Percentiles rank a stretch among this genome's conserved stretches.
phyloP scores from a whole-genome alignment of 2,329 filamentous ascomycete genomes.

The Bretziella fagacearum region DNA sequence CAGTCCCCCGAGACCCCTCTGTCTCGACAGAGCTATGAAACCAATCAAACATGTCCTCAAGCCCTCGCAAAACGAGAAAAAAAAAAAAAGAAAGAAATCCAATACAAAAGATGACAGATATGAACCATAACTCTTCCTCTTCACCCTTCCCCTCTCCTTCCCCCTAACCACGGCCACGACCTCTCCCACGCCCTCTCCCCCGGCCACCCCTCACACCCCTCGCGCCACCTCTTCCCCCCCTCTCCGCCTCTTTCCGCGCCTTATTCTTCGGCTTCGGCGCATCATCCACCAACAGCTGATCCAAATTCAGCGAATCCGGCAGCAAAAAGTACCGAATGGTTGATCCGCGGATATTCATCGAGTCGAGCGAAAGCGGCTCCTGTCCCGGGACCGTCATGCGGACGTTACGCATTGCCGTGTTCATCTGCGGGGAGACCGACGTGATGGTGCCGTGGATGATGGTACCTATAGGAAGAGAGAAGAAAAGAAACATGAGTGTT shows the following conservation, averaged over 20 bases:
- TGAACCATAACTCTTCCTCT: neutral
- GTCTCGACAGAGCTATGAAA: neutral
- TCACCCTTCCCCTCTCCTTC: neutral
- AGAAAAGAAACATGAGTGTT: neutral
- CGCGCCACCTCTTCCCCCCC: conserved; percentile 31
- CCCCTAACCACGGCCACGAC: conserved; percentile 23
- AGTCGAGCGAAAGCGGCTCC: conserved; percentile 74
- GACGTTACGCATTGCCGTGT: conserved; percentile 84
- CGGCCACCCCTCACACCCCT: conserved; percentile 39
- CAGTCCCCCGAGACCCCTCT: neutral
- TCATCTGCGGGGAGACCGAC: conserved; percentile 95
- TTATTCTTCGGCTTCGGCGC: conserved; percentile 99
- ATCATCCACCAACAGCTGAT: conserved; percentile 91
- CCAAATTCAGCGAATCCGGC: conserved; percentile 83
- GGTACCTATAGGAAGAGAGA: conserved; percentile 44
- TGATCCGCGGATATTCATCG: conserved; percentile 90
- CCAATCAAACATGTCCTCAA: neutral
- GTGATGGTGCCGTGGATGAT: conserved; percentile 95
- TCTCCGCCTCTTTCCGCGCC: conserved; percentile 74
- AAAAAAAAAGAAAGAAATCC: conserved; percentile 6
- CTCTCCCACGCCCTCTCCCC: conserved; percentile 34
- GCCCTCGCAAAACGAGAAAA: neutral
- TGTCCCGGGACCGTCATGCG: conserved; percentile 90
- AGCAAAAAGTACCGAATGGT: conserved; percentile 96
- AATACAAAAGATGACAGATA: neutral